Base-by-base conservation (phyloP, 495 filamentous ascomycete genomes). In the Geopyxis carbonaria region DNA sequence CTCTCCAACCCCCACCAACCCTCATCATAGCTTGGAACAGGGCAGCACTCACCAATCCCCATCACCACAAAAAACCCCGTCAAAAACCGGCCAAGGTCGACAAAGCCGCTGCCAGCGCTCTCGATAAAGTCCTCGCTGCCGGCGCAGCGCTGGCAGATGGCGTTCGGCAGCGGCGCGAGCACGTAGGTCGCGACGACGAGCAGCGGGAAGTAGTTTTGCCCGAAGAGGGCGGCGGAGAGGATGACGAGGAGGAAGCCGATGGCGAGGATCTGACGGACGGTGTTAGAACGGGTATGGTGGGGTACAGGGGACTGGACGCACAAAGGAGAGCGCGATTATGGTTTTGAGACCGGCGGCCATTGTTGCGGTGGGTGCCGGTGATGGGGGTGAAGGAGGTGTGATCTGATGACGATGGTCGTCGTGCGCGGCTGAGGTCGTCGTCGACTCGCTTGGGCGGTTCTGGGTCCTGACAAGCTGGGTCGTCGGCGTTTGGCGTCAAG, bases 181-280 rank as follows among this genome's bases (percentile, higher is more conserved):
- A 93, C 70, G 64, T 94, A 95, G 44, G 89, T 95, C 47, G 75
- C 91, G 36, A 95, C 89, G 40, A 95, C 89, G 31, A 94, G 69
- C 45, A 97, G 68, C 20, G 89, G 80, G 51, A 86, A 80, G 72
- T 91, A 97, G 57, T 82, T 80, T 43, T 83, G 67, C 32, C 45
- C 38, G 67, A 75, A 95, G 37, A 97, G 77, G 22, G 91, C 89
- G 54, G 84, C 89, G 44, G 85, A 93, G 55, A 97, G 80, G 63
- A 97, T 97, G 31, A 95, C 87, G 45, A 97, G 85, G 54, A 97
- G 82, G 70, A 97, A 97, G 53, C 89, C 89, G 57, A 97, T 89
- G 44, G 91, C 91, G 40, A 97, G 82, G 55, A 97, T 71, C 80
- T 86, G 34, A 25, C 4, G 11, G 20, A 23, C 30, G 27, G 21